Conservation (phyloP, 495 filamentous ascomycete species). For the Durotheca rogersii region DNA sequence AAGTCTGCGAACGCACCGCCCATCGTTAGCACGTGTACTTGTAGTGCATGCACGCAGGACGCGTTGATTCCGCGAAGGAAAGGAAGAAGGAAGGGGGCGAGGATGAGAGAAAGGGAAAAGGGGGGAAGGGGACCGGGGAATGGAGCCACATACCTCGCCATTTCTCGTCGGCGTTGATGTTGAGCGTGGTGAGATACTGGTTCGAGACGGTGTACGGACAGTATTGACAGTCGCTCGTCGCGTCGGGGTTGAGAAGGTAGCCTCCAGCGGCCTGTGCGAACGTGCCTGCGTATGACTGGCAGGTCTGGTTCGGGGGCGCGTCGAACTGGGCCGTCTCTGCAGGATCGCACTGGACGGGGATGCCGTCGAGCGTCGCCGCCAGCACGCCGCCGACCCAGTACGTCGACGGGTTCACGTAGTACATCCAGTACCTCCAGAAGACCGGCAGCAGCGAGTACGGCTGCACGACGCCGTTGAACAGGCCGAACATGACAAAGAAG, state of each 20-base stretch:
- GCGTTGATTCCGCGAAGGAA: too few species aligned
- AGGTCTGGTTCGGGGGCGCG: slow-evolving; percentile 63
- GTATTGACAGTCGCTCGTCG: slow-evolving; percentile 65
- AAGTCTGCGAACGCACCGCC: slow-evolving; percentile 74
- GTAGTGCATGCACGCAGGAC: too few species aligned
- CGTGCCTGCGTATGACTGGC: slow-evolving; percentile 59
- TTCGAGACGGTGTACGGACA: slow-evolving; percentile 66
- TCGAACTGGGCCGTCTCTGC: slow-evolving; percentile 67
- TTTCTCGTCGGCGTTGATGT: slow-evolving; percentile 51
- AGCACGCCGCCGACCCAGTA: slow-evolving; percentile 79
- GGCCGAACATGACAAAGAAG: slow-evolving; percentile 74
- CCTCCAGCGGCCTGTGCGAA: slow-evolving; percentile 52
- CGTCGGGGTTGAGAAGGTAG: slow-evolving; percentile 60
- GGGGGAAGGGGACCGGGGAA: not conserved
- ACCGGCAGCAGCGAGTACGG: slow-evolving; percentile 60
- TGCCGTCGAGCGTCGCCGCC: slow-evolving; percentile 55
- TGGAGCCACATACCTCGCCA: slow-evolving; percentile 28
- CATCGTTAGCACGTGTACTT: too few species aligned
- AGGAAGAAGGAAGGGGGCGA: too few species aligned
- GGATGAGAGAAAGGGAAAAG: too few species aligned
- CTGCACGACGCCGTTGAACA: slow-evolving; percentile 76
- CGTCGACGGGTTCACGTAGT: slow-evolving; percentile 67
- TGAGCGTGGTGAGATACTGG: slow-evolving; percentile 68
- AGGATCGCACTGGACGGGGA: slow-evolving; percentile 57
- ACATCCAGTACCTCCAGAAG: slow-evolving; percentile 81